phyloP scores from a whole-genome alignment of 768 basidiomycete species.

The Panaeolus cyanescens region DNA sequence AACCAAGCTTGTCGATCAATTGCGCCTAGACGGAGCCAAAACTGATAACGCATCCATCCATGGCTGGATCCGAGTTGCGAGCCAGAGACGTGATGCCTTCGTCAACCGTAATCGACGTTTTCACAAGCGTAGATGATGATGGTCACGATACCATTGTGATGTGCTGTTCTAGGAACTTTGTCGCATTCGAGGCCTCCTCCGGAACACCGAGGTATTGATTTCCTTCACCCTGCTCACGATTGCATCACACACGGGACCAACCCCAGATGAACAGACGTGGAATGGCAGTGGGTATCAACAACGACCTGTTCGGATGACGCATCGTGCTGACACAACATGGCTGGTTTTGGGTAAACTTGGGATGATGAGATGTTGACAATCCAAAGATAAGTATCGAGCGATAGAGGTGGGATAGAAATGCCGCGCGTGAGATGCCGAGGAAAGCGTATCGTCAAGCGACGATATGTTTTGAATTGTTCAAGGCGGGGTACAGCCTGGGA shows the following conservation, averaged over 20 bases:
- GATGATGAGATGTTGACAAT: neutral
- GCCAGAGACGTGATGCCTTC: no score
- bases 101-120: neutral
- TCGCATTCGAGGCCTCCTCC: neutral
- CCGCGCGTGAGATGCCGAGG: neutral
- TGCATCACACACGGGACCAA: neutral
- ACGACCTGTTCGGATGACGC: neutral
- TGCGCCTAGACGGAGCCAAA: neutral
- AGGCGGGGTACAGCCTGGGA: conserved; percentile 2
- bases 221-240: neutral
- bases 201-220: neutral
- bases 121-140: neutral
- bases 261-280: neutral
- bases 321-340: no score
- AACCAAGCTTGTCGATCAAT: neutral
- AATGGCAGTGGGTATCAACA: neutral
- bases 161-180: neutral
- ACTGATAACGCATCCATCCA: neutral
- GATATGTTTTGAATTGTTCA: neutral
- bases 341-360: neutral
- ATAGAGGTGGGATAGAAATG: neutral
- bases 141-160: neutral
- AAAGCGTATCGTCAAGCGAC: neutral
- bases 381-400: neutral
- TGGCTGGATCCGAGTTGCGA: neutral